A percentile compares a stretch with the other conserved stretches of the same genome.
These are phyloP conservation scores for Floccularia luteovirens DNA, from an alignment of 768 basidiomycete genomes.

Conservation along the genomic window DNA sequence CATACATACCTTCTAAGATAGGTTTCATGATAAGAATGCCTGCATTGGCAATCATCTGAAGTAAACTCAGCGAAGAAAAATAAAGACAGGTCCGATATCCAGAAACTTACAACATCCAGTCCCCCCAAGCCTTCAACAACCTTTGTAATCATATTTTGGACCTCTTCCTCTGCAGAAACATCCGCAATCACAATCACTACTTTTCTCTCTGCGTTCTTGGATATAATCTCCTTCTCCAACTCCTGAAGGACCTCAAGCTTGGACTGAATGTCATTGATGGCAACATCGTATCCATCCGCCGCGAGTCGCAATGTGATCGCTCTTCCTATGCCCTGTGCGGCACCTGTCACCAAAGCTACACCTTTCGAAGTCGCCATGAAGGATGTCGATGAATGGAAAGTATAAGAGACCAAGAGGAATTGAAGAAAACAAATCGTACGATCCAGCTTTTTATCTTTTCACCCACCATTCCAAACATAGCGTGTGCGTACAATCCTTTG, in stretches of 20 bases:
- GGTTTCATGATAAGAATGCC: constrained; percentile 17
- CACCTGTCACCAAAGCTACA: not conserved
- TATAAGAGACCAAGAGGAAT: no score
- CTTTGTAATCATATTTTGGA: constrained; percentile 17
- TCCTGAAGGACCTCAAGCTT: not conserved
- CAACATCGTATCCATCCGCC: not conserved
- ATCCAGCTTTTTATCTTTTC: no score
- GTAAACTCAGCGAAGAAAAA: no score
- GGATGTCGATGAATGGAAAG: no score
- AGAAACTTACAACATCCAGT: constrained; percentile 25
- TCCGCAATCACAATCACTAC: constrained; percentile 13
- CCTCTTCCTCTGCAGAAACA: constrained; percentile 18
- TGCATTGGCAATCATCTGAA: constrained; percentile 33
- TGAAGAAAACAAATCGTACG: no score
- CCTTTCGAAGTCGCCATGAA: no score
- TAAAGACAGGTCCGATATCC: no score
- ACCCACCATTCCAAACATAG: no score
- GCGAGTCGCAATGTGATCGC: not conserved
- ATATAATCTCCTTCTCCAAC: not conserved
- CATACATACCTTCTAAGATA: constrained; percentile 14
- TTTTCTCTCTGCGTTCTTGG: not conserved
- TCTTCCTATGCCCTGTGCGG: not conserved
- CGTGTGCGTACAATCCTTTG: no score
- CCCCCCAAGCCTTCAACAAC: constrained; percentile 16
- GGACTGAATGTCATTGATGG: not conserved